phyloP scores from a whole-genome alignment of 768 basidiomycete genomes.

The Chlorophyllum brunneum region DNA sequence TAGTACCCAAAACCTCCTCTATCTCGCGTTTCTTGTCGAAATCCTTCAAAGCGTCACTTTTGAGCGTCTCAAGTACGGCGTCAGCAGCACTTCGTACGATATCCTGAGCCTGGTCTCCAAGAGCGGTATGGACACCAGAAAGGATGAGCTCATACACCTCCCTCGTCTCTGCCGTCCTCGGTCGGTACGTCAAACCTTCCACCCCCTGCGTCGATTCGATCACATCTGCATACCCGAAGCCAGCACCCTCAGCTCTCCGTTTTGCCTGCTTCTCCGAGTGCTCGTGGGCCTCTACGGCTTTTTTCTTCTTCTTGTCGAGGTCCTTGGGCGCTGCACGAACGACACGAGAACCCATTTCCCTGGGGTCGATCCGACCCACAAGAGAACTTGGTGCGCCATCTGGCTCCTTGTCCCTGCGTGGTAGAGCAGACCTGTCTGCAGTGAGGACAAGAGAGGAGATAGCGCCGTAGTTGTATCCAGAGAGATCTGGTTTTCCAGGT shows the following conservation, averaged over 20 bases:
- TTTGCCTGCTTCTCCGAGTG: conserved; percentile 56
- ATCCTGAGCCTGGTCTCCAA: conserved; percentile 96
- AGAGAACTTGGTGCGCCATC: conserved; percentile 95
- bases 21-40: conserved; percentile 97
- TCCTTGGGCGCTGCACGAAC: conserved; percentile 81
- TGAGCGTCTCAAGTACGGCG: conserved; percentile 80
- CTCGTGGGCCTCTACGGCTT: conserved; percentile 60
- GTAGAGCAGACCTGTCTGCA: conserved; percentile 78
- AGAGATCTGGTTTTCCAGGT: conserved; percentile 68
- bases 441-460: conserved; percentile 94
- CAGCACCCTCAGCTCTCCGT: conserved; percentile 54
- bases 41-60: conserved; percentile 86
- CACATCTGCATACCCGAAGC: conserved; percentile 85
- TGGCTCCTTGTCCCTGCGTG: conserved; percentile 90
- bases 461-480: conserved; percentile 93
- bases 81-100: conserved; percentile 97
- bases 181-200: conserved; percentile 90
- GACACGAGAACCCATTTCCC: conserved; percentile 92
- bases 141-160: conserved; percentile 94
- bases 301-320: conserved; percentile 91
- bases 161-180: conserved; percentile 89
- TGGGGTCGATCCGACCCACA: conserved; percentile 83
- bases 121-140: conserved; percentile 70
- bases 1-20: conserved; percentile 64
- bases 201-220: conserved; percentile 92